Conservation (phyloP, 2,329 filamentous ascomycete species). For the Aspergillus fijiensis region DNA sequence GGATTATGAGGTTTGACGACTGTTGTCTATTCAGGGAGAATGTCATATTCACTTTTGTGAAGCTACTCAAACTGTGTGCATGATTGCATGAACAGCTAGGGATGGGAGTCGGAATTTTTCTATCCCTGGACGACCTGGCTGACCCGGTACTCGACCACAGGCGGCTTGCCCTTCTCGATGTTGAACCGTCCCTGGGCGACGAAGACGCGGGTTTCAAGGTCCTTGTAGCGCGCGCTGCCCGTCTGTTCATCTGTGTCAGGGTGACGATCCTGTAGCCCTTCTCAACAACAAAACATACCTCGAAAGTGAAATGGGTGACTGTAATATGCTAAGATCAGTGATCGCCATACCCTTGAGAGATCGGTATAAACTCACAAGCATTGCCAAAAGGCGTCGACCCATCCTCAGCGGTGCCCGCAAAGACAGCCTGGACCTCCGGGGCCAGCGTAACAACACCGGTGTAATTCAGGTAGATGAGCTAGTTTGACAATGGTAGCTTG, state of each 20-base stretch:
- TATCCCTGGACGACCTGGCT: constrained; percentile 36
- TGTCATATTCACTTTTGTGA: neutral
- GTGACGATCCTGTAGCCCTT: neutral
- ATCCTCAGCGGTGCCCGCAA: constrained; percentile 32
- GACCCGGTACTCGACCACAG: constrained; percentile 45
- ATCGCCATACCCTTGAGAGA: neutral
- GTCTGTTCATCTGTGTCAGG: constrained; percentile 29
- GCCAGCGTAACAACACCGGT: constrained; percentile 41
- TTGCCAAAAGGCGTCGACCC: constrained; percentile 41
- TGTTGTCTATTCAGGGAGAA: neutral
- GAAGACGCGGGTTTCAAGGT: constrained; percentile 42
- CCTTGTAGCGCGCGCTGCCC: constrained; percentile 43
- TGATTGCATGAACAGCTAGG: neutral
- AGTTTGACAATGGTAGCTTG: neutral
- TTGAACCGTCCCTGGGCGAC: constrained; percentile 43
- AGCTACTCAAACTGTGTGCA: neutral
- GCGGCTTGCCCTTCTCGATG: constrained; percentile 35
- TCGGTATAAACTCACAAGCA: constrained; percentile 34
- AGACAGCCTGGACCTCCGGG: constrained; percentile 33
- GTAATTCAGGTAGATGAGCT: constrained; percentile 43
- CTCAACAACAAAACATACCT: constrained; percentile 25
- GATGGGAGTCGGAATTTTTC: neutral
- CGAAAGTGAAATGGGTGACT: constrained; percentile 41
- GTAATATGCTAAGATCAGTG: constrained; percentile 6
- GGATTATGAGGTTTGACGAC: neutral